Percentiles rank a stretch among this genome's conserved stretches.
phyloP scores from a whole-genome alignment of 352 stramenopile species.

The Phytophthora citrophthora region DNA sequence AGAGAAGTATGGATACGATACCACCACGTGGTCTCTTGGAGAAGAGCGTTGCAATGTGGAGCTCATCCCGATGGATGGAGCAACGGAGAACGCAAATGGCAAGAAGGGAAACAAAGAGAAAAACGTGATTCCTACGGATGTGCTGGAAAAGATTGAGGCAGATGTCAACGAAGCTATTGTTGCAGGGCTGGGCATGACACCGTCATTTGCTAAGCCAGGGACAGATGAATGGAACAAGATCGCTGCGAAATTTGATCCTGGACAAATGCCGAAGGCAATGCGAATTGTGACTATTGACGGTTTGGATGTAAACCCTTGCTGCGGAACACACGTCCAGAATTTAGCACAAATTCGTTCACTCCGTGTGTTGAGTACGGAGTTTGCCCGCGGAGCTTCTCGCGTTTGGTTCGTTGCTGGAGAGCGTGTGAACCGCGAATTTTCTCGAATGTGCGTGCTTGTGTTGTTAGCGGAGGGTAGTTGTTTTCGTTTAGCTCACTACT shows the following conservation, averaged over 20 bases:
- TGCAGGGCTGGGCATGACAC: conserved; percentile 55
- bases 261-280: conserved; percentile 68
- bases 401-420: conserved; percentile 88
- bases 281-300: conserved; percentile 86
- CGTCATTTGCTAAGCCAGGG: conserved; percentile 60
- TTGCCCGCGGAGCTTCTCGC: conserved; percentile 63
- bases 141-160: conserved; percentile 65
- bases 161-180: conserved; percentile 84
- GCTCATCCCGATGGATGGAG: conserved; percentile 52
- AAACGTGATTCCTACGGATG: conserved; percentile 40
- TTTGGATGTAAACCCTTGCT: conserved; percentile 89
- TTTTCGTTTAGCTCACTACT: no score
- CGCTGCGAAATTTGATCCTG: conserved; percentile 61
- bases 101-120: conserved; percentile 49
- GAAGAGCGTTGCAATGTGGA: conserved; percentile 82
- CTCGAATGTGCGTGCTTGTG: conserved; percentile 59
- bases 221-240: conserved; percentile 64
- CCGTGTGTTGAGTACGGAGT: conserved; percentile 77
- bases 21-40: conserved; percentile 81
- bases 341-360: conserved; percentile 74
- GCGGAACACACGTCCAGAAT: conserved; percentile 86
- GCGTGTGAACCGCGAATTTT: conserved; percentile 82
- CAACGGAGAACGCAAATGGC: not conserved
- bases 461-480: not conserved
- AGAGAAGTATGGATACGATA: conserved; percentile 73